Conservation (phyloP, 129 eudicot species). For the Silybum marianum region DNA sequence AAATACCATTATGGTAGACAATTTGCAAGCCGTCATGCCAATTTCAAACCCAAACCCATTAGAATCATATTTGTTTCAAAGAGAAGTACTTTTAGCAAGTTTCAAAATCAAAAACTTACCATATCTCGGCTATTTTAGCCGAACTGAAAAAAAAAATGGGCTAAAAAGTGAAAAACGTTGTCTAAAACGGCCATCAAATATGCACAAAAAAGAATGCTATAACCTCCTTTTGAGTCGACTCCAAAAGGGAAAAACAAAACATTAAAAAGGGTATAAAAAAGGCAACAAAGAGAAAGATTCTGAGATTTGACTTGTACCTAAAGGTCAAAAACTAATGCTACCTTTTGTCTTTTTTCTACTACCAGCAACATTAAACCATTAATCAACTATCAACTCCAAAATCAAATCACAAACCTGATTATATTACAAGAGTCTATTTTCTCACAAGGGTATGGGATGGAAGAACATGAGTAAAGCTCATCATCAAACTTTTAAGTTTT, state of each 20-base stretch:
- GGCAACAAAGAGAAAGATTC: not conserved
- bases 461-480: slow-evolving; percentile 9
- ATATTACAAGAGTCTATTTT: not conserved
- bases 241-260: not conserved
- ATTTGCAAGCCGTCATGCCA: too few species aligned
- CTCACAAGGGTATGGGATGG: not conserved
- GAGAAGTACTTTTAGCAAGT: too few species aligned
- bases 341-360: not conserved
- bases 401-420: slow-evolving; percentile 11
- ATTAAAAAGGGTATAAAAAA: not conserved
- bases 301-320: not conserved
- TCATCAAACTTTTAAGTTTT: slow-evolving; percentile 10
- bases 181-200: not conserved
- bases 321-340: not conserved
- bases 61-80: too few species aligned
- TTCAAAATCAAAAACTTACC: too few species aligned
- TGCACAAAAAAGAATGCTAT: not conserved
- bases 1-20: too few species aligned
- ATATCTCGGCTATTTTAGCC: not conserved
- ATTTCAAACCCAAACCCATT: not conserved
- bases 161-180: too few species aligned
- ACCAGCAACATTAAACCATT: not conserved
- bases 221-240: not conserved
- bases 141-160: not conserved
- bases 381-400: slow-evolving; percentile 12